Evolutionary conservation across 495 filamentous ascomycete genomes (phyloP).

Genomic region (Aspergillus hancockii): DNA sequence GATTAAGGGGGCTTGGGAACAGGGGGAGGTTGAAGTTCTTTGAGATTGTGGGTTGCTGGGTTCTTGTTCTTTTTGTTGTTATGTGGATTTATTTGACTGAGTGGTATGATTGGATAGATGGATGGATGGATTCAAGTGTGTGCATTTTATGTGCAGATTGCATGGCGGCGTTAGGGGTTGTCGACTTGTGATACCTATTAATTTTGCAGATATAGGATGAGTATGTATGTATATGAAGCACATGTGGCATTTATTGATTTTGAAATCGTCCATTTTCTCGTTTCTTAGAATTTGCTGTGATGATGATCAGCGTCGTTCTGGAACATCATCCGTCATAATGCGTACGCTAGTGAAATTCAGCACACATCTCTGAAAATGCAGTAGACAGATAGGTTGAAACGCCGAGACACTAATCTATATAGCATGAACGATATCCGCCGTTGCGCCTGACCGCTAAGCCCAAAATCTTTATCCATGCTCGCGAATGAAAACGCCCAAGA

Average conservation of each 20-base stretch:
- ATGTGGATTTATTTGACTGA: not conserved
- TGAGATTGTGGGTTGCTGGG: slow-evolving; percentile 39
- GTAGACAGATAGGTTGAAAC: not conserved
- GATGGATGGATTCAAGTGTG: no score
- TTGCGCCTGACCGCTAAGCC: slow-evolving; percentile 30
- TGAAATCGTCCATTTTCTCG: no score
- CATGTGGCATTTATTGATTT: no score
- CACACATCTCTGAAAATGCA: not conserved
- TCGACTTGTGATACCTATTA: not conserved
- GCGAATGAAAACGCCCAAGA: not conserved
- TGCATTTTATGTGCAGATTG: not conserved
- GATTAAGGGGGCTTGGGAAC: slow-evolving; percentile 69
- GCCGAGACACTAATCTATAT: slow-evolving; percentile 6
- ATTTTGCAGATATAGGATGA: not conserved
- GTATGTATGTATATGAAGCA: not conserved
- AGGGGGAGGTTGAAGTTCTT: slow-evolving; percentile 80
- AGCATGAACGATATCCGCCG: slow-evolving; percentile 4
- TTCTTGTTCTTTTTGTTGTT: not conserved
- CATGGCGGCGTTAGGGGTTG: not conserved
- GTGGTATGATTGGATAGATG: no score
- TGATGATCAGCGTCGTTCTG: not conserved
- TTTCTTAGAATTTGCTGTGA: no score
- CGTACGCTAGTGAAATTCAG: not conserved
- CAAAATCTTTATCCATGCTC: not conserved
- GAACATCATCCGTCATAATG: not conserved